Conservation (phyloP, 179 eudicot genomes). For the Pouteria campechiana region DNA sequence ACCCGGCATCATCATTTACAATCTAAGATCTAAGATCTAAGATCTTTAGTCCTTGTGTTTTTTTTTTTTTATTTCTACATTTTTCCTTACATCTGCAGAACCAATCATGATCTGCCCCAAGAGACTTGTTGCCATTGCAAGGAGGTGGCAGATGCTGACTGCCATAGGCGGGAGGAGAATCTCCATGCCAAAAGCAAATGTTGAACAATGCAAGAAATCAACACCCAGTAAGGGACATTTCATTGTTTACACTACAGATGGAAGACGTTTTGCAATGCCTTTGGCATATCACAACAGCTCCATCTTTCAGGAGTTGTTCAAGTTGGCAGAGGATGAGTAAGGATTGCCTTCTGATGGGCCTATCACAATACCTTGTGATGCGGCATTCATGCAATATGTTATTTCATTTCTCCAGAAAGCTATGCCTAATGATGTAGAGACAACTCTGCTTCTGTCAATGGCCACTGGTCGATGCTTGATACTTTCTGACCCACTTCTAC, state of each 20-base stretch:
- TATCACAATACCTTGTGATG: constrained; percentile 17
- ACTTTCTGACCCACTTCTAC: too few species aligned
- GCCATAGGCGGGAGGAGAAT: constrained; percentile 14
- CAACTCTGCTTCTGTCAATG: too few species aligned
- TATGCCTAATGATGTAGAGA: too few species aligned
- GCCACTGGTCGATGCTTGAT: too few species aligned
- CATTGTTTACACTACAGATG: constrained; percentile 14
- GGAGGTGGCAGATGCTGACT: constrained; percentile 27
- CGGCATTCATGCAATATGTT: constrained; percentile 11
- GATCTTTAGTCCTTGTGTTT: too few species aligned
- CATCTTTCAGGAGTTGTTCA: constrained; percentile 15
- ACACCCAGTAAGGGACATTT: constrained; percentile 16
- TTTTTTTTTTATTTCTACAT: too few species aligned
- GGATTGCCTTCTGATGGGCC: constrained; percentile 18
- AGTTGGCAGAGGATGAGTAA: constrained; percentile 18
- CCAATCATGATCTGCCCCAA: constrained; percentile 31
- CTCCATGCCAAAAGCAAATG: not conserved
- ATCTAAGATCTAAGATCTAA: too few species aligned
- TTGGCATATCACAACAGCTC: constrained; percentile 7
- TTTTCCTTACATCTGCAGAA: too few species aligned
- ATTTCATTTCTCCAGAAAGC: too few species aligned
- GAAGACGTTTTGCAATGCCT: constrained; percentile 13
- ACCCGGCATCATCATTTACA: too few species aligned
- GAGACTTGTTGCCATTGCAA: constrained; percentile 32
- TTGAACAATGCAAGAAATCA: not conserved